A percentile compares a stretch with the other conserved stretches of the same genome.
phyloP scores from a whole-genome alignment of 1,284 basidiomycete species.

The Salmacisia buchloeana region DNA sequence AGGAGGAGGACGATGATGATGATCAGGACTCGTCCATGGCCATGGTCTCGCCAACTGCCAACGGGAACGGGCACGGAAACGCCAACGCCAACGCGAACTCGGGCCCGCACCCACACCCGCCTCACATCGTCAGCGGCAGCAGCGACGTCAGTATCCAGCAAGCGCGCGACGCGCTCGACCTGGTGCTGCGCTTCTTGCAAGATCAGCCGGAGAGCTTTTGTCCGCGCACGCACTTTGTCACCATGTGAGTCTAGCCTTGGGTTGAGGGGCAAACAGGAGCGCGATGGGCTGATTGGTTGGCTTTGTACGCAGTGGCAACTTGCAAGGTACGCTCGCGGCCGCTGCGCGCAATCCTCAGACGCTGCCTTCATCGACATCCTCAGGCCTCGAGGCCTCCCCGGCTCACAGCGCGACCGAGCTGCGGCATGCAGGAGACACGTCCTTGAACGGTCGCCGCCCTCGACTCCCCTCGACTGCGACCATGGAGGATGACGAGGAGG shows the following conservation, averaged over 20 bases:
- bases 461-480: no score
- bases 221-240: conserved; percentile 20
- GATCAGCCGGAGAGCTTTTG: conserved; percentile 26
- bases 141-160: neutral
- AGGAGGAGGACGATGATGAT: neutral
- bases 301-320: no score
- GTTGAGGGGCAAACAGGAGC: no score
- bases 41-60: neutral
- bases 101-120: neutral
- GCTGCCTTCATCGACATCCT: no score
- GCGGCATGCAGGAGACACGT: no score
- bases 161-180: conserved; percentile 1
- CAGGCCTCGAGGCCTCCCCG: no score
- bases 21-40: neutral
- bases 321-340: no score
- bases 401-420: no score
- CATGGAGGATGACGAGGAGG: no score
- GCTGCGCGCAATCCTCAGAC: no score
- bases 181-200: conserved; percentile 23
- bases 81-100: neutral
- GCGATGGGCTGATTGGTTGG: no score
- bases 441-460: no score
- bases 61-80: neutral
- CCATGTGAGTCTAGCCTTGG: neutral
- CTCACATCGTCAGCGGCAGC: neutral